phyloP scores from a whole-genome alignment of 169 alveolate genomes.

The Nephromyces sp. region DNA sequence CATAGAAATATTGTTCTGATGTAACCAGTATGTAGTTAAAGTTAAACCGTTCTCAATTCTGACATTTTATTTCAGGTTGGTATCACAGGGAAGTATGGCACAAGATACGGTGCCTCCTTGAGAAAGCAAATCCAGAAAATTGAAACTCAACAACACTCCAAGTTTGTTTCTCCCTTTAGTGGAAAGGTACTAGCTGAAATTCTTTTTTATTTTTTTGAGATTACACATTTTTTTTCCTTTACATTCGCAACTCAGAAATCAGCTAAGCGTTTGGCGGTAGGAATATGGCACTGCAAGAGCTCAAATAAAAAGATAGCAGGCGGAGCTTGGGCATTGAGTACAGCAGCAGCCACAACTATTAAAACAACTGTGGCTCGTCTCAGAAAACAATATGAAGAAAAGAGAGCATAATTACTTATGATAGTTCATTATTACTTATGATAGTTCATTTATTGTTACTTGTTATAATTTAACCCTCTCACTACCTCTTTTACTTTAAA shows the following conservation, averaged over 20 bases:
- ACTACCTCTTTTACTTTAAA: no score
- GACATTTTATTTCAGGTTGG: conserved; percentile 79
- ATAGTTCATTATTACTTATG: no score
- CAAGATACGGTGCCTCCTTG: conserved; percentile 94
- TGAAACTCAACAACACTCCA: conserved; percentile 84
- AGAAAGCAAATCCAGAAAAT: conserved; percentile 91
- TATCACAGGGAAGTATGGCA: conserved; percentile 93
- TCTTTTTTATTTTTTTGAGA: neutral
- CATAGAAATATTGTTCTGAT: no score
- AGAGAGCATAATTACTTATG: neutral
- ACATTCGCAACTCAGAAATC: conserved; percentile 54
- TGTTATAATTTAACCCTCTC: no score
- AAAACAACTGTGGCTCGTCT: conserved; percentile 53
- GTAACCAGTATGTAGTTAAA: neutral
- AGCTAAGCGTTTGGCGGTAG: conserved; percentile 86
- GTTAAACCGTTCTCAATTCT: neutral
- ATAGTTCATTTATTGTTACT: no score
- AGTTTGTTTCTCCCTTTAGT: conserved; percentile 89
- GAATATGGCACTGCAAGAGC: conserved; percentile 92
- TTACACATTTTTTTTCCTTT: neutral
- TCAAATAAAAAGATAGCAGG: conserved; percentile 90
- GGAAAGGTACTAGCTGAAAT: conserved; percentile 68
- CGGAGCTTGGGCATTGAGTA: conserved; percentile 91
- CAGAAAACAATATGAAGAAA: conserved; percentile 34
- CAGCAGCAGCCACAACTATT: conserved; percentile 90